Conservation (phyloP, 768 basidiomycete species). For the Leccinum variicolor region DNA sequence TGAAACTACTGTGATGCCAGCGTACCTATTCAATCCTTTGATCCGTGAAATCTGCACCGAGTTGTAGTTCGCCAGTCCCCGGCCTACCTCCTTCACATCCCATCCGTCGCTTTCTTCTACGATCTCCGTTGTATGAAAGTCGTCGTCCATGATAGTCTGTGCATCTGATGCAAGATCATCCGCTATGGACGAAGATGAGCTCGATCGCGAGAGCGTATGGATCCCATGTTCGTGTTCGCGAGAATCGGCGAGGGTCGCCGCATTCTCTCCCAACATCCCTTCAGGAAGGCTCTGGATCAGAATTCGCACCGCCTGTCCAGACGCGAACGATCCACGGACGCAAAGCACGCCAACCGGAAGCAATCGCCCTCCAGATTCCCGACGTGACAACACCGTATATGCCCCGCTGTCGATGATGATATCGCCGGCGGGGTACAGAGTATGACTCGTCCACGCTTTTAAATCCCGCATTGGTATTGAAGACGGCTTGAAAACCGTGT, state of each 20-base stretch:
- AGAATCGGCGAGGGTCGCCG: constrained; percentile 22
- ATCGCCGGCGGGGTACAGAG: constrained; percentile 82
- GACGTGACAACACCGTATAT: constrained; percentile 75
- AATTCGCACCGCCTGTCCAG: constrained; percentile 91
- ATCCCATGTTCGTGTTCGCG: constrained; percentile 23
- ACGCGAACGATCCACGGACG: constrained; percentile 86
- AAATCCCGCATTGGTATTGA: constrained; percentile 73
- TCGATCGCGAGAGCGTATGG: constrained; percentile 37
- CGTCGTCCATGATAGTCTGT: constrained; percentile 31
- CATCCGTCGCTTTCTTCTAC: constrained; percentile 48
- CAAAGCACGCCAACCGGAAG: constrained; percentile 90
- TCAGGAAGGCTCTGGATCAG: constrained; percentile 47
- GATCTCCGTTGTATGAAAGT: constrained; percentile 23
- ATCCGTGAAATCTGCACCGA: constrained; percentile 86
- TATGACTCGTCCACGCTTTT: constrained; percentile 97
- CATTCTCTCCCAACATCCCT: constrained; percentile 20
- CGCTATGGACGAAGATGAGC: constrained; percentile 32
- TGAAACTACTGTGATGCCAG: background rate
- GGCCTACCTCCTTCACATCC: constrained; percentile 86
- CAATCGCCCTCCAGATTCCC: constrained; percentile 86
- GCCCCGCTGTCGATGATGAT: constrained; percentile 90
- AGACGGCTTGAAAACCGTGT: constrained; percentile 85
- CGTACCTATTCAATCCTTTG: constrained; percentile 88
- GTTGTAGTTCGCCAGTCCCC: constrained; percentile 95
- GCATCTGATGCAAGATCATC: constrained; percentile 26